phyloP scores from a whole-genome alignment of 1,284 basidiomycete species.

The Tetrapyrgos nigripes region DNA sequence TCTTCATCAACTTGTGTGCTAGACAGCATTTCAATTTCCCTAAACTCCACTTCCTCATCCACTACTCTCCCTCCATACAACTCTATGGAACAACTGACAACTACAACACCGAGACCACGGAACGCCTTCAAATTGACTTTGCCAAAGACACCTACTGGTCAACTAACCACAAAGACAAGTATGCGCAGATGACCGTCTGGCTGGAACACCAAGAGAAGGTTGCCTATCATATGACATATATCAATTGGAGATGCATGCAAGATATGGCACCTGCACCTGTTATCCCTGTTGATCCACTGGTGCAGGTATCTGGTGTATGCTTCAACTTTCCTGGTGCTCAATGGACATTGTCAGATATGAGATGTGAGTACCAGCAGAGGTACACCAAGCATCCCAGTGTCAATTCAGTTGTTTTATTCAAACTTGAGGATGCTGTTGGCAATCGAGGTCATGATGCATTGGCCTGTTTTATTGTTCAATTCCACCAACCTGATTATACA shows the following conservation, averaged over 20 bases:
- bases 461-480: constrained; percentile 27
- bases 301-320: background rate
- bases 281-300: too few species aligned
- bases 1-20: background rate
- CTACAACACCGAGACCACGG: background rate
- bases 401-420: constrained; percentile 18
- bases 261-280: too few species aligned
- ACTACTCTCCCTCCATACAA: background rate
- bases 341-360: constrained; percentile 21
- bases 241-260: too few species aligned
- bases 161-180: background rate
- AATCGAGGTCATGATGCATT: constrained; percentile 32
- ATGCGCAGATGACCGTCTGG: background rate
- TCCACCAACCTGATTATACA: constrained; percentile 15
- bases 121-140: background rate
- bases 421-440: constrained; percentile 5
- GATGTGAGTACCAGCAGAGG: constrained; percentile 11
- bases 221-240: too few species aligned
- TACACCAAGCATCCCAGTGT: constrained; percentile 30
- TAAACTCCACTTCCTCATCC: constrained; percentile 3
- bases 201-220: background rate
- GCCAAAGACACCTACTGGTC: background rate
- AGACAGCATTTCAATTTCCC: background rate
- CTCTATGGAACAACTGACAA: too few species aligned
- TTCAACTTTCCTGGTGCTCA: background rate